These are phyloP conservation scores for Croton laevigatus DNA, from an alignment of 441 rosid species.

Conservation along the genomic window DNA sequence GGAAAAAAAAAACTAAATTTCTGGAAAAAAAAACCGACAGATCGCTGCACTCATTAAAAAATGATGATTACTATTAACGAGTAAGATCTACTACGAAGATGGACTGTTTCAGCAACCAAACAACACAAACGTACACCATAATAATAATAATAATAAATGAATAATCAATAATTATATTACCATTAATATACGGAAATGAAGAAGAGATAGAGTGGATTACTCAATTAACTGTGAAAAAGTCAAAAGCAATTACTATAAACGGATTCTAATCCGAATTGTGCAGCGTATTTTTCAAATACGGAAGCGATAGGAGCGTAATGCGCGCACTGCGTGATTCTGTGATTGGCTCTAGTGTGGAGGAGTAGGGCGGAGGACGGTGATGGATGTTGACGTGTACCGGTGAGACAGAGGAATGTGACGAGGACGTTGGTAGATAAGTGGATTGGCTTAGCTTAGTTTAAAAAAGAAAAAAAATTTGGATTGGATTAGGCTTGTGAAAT, in stretches of 20 bases:
- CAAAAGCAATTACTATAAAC: background rate
- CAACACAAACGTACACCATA: background rate
- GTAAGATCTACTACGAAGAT: constrained; percentile 13
- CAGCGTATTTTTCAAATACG: background rate
- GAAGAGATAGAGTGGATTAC: background rate
- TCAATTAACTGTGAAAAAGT: constrained; percentile 1
- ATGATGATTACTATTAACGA: background rate
- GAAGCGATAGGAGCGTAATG: constrained; percentile 1
- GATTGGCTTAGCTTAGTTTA: background rate
- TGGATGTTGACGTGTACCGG: background rate
- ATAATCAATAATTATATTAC: background rate
- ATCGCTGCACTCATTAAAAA: background rate
- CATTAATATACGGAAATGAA: background rate
- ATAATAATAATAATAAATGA: background rate
- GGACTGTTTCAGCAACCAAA: constrained; percentile 20
- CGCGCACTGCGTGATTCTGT: background rate
- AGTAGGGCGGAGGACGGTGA: too few species aligned
- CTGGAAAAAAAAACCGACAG: background rate
- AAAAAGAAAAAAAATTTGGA: too few species aligned
- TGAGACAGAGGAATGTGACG: background rate
- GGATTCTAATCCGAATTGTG: background rate
- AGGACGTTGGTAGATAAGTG: background rate
- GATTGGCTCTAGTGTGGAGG: background rate
- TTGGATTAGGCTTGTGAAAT: background rate
- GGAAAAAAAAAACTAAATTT: background rate